Conservation (phyloP, 805 yeast species). For the Saccharomycopsis fodiens region DNA sequence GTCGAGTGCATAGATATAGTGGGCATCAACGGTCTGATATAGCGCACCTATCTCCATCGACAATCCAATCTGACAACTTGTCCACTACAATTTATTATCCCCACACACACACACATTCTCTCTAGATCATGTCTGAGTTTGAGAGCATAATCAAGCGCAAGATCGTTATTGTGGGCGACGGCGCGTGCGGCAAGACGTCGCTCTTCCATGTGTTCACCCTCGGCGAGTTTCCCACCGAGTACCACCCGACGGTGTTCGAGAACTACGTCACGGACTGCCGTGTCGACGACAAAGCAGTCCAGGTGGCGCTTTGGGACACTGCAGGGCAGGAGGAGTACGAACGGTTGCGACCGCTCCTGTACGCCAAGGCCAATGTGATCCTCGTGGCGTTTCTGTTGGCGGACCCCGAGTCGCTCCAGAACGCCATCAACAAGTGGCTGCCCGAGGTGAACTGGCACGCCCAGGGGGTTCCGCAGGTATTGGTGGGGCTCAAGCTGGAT, state of each 20-base stretch:
- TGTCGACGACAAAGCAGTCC: conserved; percentile 88
- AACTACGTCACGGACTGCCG: conserved; percentile 91
- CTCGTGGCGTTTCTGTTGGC: conserved; percentile 82
- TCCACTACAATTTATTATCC: too few species aligned
- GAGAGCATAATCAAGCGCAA: conserved; percentile 45
- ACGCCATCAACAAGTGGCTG: conserved; percentile 82
- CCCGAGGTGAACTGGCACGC: conserved; percentile 75
- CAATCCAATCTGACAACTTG: too few species aligned
- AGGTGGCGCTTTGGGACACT: conserved; percentile 88
- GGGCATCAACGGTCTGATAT: too few species aligned
- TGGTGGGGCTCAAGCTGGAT: conserved; percentile 84
- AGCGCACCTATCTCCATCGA: too few species aligned
- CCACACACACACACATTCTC: too few species aligned
- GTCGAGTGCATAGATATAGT: too few species aligned
- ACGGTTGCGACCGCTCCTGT: conserved; percentile 78
- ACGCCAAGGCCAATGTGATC: conserved; percentile 80
- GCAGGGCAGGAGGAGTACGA: conserved; percentile 98
- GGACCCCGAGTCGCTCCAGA: conserved; percentile 75
- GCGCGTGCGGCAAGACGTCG: conserved; percentile 93
- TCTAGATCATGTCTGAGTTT: not conserved
- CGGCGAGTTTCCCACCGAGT: conserved; percentile 88
- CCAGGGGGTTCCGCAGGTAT: conserved; percentile 67
- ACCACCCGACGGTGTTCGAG: conserved; percentile 92
- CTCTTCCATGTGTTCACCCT: conserved; percentile 83
- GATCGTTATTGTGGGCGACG: conserved; percentile 88